Evolutionary conservation across 148 eudicot species (phyloP).

Genomic region (Heliosperma pusillum): DNA sequence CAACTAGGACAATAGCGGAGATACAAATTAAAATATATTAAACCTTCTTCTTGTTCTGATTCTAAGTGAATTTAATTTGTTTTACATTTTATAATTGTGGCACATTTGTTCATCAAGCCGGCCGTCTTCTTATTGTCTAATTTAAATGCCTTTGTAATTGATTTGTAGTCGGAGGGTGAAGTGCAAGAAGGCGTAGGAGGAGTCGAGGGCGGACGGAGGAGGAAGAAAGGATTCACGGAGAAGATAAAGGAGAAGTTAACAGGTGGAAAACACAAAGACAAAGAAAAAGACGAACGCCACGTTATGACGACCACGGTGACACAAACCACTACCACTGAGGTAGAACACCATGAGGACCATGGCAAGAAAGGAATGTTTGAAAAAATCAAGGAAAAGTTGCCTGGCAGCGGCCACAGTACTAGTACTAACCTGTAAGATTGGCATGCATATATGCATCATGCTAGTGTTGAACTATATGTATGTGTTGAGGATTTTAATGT

Average conservation of each 20-base stretch:
- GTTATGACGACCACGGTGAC: slow-evolving; percentile 14
- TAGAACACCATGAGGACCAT: slow-evolving; percentile 38
- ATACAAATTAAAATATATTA: no score
- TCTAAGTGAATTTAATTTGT: no score
- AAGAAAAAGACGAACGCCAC: slow-evolving; percentile 26
- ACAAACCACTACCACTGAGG: slow-evolving; percentile 23
- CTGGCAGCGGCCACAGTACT: slow-evolving; percentile 29
- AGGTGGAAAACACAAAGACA: slow-evolving; percentile 38
- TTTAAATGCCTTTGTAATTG: no score
- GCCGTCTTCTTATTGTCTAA: background rate
- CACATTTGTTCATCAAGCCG: no score
- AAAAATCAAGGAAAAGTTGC: slow-evolving; percentile 61
- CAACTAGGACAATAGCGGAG: no score
- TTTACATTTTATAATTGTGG: no score
- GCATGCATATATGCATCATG: no score
- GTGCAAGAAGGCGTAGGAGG: slow-evolving; percentile 42
- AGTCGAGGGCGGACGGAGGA: slow-evolving; percentile 35
- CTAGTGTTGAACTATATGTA: no score
- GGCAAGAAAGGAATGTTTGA: slow-evolving; percentile 68
- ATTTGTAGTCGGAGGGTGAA: slow-evolving; percentile 44
- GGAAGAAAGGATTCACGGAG: slow-evolving; percentile 55
- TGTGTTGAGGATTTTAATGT: background rate
- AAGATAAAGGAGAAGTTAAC: slow-evolving; percentile 63
- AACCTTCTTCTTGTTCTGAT: no score
- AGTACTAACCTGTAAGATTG: background rate